These are phyloP conservation scores for Primulina tabacum DNA, from an alignment of 257 asterid species.

Conservation along the genomic window DNA sequence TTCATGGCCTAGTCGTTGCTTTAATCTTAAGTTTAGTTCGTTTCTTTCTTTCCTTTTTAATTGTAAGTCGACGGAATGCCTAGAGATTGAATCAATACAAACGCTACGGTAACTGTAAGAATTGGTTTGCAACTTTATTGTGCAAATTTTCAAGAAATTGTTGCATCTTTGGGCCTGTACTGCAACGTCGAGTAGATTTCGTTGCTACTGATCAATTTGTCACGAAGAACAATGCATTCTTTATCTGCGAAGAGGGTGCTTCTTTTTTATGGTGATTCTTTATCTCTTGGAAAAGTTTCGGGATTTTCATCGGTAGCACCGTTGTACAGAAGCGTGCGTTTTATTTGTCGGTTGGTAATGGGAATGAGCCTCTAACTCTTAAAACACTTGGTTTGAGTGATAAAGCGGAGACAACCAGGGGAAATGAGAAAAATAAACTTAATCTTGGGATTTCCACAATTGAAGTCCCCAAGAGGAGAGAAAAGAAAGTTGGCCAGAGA, in stretches of 20 bases:
- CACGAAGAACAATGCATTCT: slow-evolving; percentile 38
- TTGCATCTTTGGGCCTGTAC: slow-evolving; percentile 1
- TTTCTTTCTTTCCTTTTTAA: background rate
- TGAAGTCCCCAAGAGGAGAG: slow-evolving; percentile 58
- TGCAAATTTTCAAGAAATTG: slow-evolving; percentile 9
- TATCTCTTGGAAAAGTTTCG: slow-evolving; percentile 37
- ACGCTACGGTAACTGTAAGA: slow-evolving; percentile 2
- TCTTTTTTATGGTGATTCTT: slow-evolving; percentile 45
- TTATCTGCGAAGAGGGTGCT: slow-evolving; percentile 47
- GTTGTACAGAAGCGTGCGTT: slow-evolving; percentile 35
- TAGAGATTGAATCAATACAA: slow-evolving; percentile 13
- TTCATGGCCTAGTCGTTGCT: background rate
- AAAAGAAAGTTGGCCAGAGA: slow-evolving; percentile 34
- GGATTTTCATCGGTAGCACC: slow-evolving; percentile 44
- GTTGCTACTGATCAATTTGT: slow-evolving; percentile 9
- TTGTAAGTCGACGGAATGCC: slow-evolving; percentile 22
- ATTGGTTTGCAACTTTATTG: slow-evolving; percentile 7
- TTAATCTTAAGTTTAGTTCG: background rate
- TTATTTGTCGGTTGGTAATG: slow-evolving; percentile 31
- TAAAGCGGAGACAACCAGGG: slow-evolving; percentile 29
- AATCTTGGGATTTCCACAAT: slow-evolving; percentile 48
- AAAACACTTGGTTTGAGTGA: slow-evolving; percentile 61
- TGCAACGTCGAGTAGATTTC: slow-evolving; percentile 18
- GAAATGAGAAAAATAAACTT: slow-evolving; percentile 52
- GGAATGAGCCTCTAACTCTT: slow-evolving; percentile 61